Conservation (phyloP, 352 stramenopile genomes). For the Globisporangium paroecandrum region DNA sequence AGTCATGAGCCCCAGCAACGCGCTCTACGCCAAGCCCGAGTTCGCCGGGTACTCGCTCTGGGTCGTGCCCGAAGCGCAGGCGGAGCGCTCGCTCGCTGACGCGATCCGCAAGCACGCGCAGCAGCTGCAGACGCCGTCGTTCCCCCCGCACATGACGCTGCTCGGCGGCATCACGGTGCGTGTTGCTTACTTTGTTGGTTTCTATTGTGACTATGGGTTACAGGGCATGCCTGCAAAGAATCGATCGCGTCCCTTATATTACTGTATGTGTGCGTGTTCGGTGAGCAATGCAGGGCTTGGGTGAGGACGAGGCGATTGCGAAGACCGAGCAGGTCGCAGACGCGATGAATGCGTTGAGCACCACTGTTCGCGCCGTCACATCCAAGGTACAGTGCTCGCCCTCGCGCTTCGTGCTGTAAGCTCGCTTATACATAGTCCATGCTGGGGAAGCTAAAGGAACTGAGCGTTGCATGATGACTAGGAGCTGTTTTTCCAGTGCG, state of each 20-base stretch:
- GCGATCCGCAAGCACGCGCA: slow-evolving; percentile 37
- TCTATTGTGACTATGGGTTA: not conserved
- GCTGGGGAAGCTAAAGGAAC: not conserved
- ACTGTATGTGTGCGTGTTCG: not conserved
- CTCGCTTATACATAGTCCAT: not conserved
- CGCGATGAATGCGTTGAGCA: slow-evolving; percentile 26
- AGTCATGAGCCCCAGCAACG: slow-evolving; percentile 14
- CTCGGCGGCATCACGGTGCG: slow-evolving; percentile 43
- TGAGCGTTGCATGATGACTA: not conserved
- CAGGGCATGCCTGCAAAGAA: not conserved
- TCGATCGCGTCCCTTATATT: not conserved
- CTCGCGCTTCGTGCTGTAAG: not conserved
- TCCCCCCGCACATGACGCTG: slow-evolving; percentile 60
- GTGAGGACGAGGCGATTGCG: slow-evolving; percentile 20
- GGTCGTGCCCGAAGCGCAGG: slow-evolving; percentile 31
- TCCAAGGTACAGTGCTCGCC: slow-evolving; percentile 37
- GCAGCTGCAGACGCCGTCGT: slow-evolving; percentile 39
- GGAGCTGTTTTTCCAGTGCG: slow-evolving; percentile 63
- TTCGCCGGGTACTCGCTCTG: slow-evolving; percentile 65
- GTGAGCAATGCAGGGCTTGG: slow-evolving; percentile 22
- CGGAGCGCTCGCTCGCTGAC: slow-evolving; percentile 21
- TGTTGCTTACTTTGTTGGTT: not conserved
- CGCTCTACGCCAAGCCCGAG: slow-evolving; percentile 30
- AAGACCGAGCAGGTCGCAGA: slow-evolving; percentile 39
- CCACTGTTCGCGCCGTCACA: slow-evolving; percentile 36